Percentiles rank a stretch among this genome's conserved stretches.
phyloP scores from a whole-genome alignment of 805 yeast species.

The Ogataea neopini region DNA sequence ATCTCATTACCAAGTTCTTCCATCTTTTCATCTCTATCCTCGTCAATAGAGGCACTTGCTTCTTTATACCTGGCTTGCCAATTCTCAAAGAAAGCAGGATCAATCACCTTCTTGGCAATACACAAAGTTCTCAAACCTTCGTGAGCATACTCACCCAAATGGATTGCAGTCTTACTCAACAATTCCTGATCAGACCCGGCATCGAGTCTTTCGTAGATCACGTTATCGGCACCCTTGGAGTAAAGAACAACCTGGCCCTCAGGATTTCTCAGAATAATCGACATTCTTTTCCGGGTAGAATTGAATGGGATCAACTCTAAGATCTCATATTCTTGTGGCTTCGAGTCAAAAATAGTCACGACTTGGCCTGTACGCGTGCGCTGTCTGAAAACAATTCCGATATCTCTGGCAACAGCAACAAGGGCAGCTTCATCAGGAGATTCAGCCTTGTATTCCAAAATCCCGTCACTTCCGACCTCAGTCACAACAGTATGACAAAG shows the following conservation, averaged over 20 bases:
- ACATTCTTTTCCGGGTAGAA: slow-evolving; percentile 77
- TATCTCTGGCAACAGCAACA: slow-evolving; percentile 72
- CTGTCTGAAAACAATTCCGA: slow-evolving; percentile 64
- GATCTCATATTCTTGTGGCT: slow-evolving; percentile 45
- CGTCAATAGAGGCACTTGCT: slow-evolving; percentile 57
- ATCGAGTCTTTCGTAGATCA: slow-evolving; percentile 52
- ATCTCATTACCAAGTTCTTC: slow-evolving; percentile 58
- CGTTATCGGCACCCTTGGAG: slow-evolving; percentile 77
- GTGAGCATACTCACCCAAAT: slow-evolving; percentile 67
- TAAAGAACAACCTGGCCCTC: slow-evolving; percentile 44
- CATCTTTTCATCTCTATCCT: slow-evolving; percentile 57
- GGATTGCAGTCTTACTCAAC: slow-evolving; percentile 56
- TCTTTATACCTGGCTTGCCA: slow-evolving; percentile 59
- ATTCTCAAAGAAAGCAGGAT: slow-evolving; percentile 42
- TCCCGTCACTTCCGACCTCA: slow-evolving; percentile 45
- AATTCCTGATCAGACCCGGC: slow-evolving; percentile 41
- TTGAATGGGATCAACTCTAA: slow-evolving; percentile 63
- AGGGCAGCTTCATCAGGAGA: slow-evolving; percentile 84
- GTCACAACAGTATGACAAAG: slow-evolving; percentile 77
- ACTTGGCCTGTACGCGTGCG: slow-evolving; percentile 50
- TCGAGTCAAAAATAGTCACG: slow-evolving; percentile 47
- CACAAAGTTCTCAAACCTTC: slow-evolving; percentile 81
- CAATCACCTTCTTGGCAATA: slow-evolving; percentile 58
- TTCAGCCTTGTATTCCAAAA: slow-evolving; percentile 66
- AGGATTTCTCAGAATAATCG: slow-evolving; percentile 58